Conservation (phyloP, 2,329 filamentous ascomycete species). For the Huntiella moniliformis region DNA sequence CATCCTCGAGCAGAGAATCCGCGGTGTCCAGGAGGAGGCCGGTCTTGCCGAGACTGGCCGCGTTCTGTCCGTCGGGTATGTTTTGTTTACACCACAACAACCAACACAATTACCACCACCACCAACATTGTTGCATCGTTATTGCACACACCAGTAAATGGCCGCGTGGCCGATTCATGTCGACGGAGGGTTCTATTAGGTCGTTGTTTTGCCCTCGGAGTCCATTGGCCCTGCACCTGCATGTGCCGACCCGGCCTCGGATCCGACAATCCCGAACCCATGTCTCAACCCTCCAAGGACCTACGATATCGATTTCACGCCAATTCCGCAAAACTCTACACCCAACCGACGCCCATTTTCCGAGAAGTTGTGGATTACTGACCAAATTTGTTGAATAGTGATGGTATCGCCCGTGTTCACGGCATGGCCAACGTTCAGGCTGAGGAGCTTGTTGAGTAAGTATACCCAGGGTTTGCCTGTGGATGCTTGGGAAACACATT, state of each 20-base stretch:
- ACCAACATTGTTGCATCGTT: too few species aligned
- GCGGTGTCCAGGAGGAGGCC: slow-evolving; percentile 93
- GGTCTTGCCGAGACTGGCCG: slow-evolving; percentile 95
- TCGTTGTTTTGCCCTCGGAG: too few species aligned
- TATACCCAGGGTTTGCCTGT: slow-evolving; percentile 17
- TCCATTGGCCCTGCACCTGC: too few species aligned
- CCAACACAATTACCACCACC: too few species aligned
- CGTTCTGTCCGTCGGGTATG: slow-evolving; percentile 97
- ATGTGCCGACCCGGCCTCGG: neutral
- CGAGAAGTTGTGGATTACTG: slow-evolving; percentile 1
- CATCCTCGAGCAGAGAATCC: slow-evolving; percentile 97
- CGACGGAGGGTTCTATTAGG: too few species aligned
- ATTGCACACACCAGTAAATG: too few species aligned
- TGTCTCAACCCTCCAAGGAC: neutral
- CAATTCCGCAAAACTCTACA: neutral
- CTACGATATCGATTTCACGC: neutral
- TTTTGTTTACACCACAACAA: slow-evolving; percentile 18
- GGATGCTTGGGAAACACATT: neutral
- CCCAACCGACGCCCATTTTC: neutral
- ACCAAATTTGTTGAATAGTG: slow-evolving; percentile 36
- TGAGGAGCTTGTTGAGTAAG: slow-evolving; percentile 98
- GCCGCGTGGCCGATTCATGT: too few species aligned
- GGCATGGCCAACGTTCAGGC: slow-evolving; percentile 99
- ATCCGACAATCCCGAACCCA: neutral
- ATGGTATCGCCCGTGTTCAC: slow-evolving; percentile 99